Evolutionary conservation across 1,139 yeast genomes (phyloP), one percentile per base, ranked within the genome.

Genomic region (Debaryomyces psychrophilus): DNA sequence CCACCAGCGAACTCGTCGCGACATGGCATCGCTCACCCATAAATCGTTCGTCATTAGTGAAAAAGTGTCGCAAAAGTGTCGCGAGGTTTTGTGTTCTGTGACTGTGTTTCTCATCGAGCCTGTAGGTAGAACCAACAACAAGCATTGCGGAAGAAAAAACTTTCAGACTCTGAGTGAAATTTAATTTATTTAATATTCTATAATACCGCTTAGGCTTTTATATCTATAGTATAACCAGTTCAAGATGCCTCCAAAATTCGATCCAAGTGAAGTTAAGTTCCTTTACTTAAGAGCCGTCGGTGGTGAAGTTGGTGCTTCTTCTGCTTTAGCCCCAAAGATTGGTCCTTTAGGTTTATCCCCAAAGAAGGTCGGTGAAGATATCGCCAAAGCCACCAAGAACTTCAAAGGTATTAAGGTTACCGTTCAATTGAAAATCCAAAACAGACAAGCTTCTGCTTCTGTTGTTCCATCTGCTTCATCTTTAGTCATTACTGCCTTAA

Each of bases 291-390:
- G 99, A 88, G 98, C 99, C 79, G 95, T 92, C 66, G 99, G 99
- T 87, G 99, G 99, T 85, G 99, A 93, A 85, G 96, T 95, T 69
- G 99, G 98, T 84, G 97, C 98, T 71, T 92, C 99, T 58, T 89
- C 99, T 62, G 97, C 99, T 61, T 88, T 95, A 71, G 99, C 99
- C 67, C 99, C 99, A 76, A 93, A 93, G 90, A 93, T 93, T 73
- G 99, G 99, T 88, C 99, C 99, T 67, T 90, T 93, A 74, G 99
- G 99, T 90, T 85, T 93, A 70, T 92, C 98, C 57, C 98, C 99
- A 84, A 93, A 93, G 96, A 93, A 93, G 88, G 97, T 95, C 72
- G 99, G 99, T 90, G 99, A 93, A 81, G 99, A 93, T 77, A 93
- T 93, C 69, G 99, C 99, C 79, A 95, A 95, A 87, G 99, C 99